Conservation (phyloP, 1,139 yeast genomes). For the Candida sp. region DNA sequence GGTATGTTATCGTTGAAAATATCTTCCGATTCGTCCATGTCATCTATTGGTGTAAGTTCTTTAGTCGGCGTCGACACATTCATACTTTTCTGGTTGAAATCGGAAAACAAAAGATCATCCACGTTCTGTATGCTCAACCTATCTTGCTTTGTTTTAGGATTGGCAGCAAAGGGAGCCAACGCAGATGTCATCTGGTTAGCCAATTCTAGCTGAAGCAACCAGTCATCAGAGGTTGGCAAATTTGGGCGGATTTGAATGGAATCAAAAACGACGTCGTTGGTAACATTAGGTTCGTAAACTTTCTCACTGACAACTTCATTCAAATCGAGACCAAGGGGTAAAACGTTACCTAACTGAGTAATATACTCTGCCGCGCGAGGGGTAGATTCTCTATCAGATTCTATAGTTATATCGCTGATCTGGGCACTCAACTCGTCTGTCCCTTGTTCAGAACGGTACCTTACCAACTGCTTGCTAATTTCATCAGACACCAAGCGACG, state of each 20-base stretch:
- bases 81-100: slow-evolving; percentile 36
- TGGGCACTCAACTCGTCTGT: slow-evolving; percentile 23
- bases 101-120: slow-evolving; percentile 60
- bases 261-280: slow-evolving; percentile 35
- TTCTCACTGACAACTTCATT: slow-evolving; percentile 58
- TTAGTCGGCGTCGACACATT: slow-evolving; percentile 28
- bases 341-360: slow-evolving; percentile 34
- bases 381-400: slow-evolving; percentile 21
- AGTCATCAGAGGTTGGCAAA: slow-evolving; percentile 57
- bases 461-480: slow-evolving; percentile 27
- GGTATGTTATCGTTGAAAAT: slow-evolving; percentile 23
- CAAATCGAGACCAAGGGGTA: slow-evolving; percentile 35
- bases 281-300: slow-evolving; percentile 68
- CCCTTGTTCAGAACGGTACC: slow-evolving; percentile 21
- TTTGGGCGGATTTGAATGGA: slow-evolving; percentile 34
- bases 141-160: slow-evolving; percentile 16
- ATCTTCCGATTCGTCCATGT: slow-evolving; percentile 17
- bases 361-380: slow-evolving; percentile 28
- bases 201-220: slow-evolving; percentile 66
- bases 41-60: slow-evolving; percentile 18
- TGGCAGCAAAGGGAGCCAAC: slow-evolving; percentile 31
- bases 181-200: slow-evolving; percentile 60
- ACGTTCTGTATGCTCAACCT: slow-evolving; percentile 33
- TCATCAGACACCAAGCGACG: slow-evolving; percentile 31
- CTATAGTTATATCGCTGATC: slow-evolving; percentile 36